Evolutionary conservation across 495 filamentous ascomycete genomes (phyloP).

Genomic region (Oidiodendron maius): DNA sequence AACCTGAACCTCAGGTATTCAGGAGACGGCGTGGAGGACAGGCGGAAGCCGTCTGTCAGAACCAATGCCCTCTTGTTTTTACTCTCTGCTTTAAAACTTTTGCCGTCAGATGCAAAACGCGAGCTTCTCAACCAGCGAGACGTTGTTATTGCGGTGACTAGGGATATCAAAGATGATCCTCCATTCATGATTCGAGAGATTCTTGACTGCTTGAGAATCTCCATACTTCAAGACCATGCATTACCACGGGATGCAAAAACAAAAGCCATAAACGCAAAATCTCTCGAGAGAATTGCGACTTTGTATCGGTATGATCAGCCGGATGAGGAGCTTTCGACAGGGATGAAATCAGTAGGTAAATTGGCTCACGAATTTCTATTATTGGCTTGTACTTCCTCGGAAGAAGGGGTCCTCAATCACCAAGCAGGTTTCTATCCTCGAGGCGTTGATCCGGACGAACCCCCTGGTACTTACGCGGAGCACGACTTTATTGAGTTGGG

Average conservation of each 20-base stretch:
- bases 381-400: conserved; percentile 63
- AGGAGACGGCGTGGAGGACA: conserved; percentile 47
- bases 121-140: conserved; percentile 72
- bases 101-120: conserved; percentile 61
- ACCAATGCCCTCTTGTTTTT: conserved; percentile 72
- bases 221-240: conserved; percentile 63
- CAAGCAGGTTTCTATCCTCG: conserved; percentile 69
- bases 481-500: conserved; percentile 57
- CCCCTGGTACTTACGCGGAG: conserved; percentile 28
- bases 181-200: conserved; percentile 63
- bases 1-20: conserved; percentile 49
- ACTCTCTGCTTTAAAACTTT: conserved; percentile 63
- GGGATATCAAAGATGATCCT: conserved; percentile 66
- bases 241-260: conserved; percentile 66
- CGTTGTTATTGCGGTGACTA: conserved; percentile 60
- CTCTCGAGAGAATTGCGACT: conserved; percentile 62
- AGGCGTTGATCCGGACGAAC: conserved; percentile 52
- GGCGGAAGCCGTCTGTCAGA: conserved; percentile 62
- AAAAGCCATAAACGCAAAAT: conserved; percentile 62
- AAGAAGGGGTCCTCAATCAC: conserved; percentile 61
- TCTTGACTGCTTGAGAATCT: conserved; percentile 54
- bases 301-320: conserved; percentile 57
- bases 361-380: conserved; percentile 66
- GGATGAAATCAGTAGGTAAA: conserved; percentile 40
- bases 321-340: conserved; percentile 13